These are phyloP conservation scores for Dactylonectria macrodidyma DNA, from an alignment of 2,329 filamentous ascomycete species.

Conservation along the genomic window DNA sequence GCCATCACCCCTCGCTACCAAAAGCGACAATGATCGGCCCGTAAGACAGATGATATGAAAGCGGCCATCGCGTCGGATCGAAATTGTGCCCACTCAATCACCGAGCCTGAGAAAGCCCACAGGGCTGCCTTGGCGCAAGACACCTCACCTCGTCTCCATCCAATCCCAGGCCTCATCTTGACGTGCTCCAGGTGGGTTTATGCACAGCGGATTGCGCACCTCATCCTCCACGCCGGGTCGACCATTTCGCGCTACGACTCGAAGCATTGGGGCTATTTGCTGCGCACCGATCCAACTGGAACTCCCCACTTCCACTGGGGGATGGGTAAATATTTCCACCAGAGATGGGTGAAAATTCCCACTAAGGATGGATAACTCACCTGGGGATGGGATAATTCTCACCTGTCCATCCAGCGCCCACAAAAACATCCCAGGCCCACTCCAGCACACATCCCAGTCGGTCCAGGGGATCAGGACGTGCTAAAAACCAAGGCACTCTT, in stretches of 20 bases:
- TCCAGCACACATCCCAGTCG: not conserved
- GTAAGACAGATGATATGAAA: not conserved
- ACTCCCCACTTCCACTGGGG: not conserved
- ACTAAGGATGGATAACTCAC: too few relatives aligned
- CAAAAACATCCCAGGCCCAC: not conserved
- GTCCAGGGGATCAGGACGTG: not conserved
- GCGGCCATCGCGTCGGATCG: not conserved
- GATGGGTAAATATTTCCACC: too few relatives aligned
- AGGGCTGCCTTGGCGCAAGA: constrained; percentile 12
- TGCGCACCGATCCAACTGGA: not conserved
- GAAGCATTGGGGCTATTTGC: constrained; percentile 9
- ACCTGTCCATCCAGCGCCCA: not conserved
- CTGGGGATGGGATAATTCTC: not conserved
- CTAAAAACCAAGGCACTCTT: not conserved
- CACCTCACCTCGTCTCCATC: not conserved
- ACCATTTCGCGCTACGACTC: not conserved
- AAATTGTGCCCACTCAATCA: not conserved
- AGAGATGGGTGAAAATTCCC: too few relatives aligned
- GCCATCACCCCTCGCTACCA: not conserved
- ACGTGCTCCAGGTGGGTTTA: not conserved
- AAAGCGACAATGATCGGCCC: constrained; percentile 5
- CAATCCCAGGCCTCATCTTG: not conserved
- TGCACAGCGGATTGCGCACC: not conserved
- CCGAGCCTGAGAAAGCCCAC: not conserved
- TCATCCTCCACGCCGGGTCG: not conserved